phyloP scores from a whole-genome alignment of 768 basidiomycete genomes.

The Calocybe indica region DNA sequence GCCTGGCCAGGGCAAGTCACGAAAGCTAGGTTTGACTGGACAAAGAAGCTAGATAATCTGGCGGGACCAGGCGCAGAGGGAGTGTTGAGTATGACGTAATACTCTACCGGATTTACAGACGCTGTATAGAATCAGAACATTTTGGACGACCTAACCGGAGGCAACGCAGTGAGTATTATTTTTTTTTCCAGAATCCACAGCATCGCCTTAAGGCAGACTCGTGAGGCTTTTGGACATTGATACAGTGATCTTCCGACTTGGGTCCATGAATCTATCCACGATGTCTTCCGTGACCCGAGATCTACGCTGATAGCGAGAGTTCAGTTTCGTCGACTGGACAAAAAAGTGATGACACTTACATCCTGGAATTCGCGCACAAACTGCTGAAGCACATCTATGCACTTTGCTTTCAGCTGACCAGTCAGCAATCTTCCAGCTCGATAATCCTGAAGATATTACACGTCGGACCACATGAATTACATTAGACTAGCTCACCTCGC shows the following conservation, averaged over 20 bases:
- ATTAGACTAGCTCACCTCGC: conserved; percentile 46
- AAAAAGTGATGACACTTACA: conserved; percentile 19
- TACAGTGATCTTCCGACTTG: conserved; percentile 67
- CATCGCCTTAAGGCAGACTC: background rate
- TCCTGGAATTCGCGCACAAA: conserved; percentile 87
- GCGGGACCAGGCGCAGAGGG: background rate
- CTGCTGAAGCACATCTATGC: conserved; percentile 75
- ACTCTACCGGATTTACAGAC: too few species aligned
- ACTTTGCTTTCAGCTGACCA: conserved; percentile 85
- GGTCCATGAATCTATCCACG: conserved; percentile 76
- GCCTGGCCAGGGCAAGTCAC: conserved; percentile 40
- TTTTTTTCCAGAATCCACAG: too few species aligned
- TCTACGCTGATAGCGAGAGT: conserved; percentile 49
- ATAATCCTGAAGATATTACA: conserved; percentile 62
- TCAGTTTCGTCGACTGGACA: conserved; percentile 3
- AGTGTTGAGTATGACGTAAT: too few species aligned
- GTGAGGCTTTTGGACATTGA: conserved; percentile 33
- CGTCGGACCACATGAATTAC: background rate
- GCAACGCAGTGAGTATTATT: too few species aligned
- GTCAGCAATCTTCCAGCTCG: conserved; percentile 83
- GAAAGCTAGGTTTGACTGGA: conserved; percentile 44
- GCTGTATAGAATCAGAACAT: too few species aligned
- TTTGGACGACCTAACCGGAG: too few species aligned
- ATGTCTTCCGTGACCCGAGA: conserved; percentile 76
- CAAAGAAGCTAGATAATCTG: conserved; percentile 26